Evolutionary conservation across 495 filamentous ascomycete species (phyloP), one percentile per base, ranked within the genome.

Genomic region (Lepraria neglecta): DNA sequence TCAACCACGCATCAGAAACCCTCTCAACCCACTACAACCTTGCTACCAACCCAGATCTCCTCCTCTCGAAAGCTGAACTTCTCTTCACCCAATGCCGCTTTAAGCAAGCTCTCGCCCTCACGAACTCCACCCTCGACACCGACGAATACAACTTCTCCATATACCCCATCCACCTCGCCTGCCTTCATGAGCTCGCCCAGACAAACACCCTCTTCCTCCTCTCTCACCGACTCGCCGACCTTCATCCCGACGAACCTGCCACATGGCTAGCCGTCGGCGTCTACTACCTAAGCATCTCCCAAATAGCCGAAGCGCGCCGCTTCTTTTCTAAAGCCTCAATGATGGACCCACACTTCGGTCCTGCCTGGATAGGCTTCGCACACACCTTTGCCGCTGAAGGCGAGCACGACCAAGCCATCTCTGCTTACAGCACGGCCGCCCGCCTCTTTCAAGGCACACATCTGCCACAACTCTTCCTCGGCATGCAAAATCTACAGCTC

Each of bases 381-480:
- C 94, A 99, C 76, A 99, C 95, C 0, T 99, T 99, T 71, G 95
- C 94, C n/a, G 92, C 92, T n/a, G 94, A 99, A 73, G 94, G 95
- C 58, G 94, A 99, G 74, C 91, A 97, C 73, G 94, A 99, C 70
- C 94, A 99, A 75, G 94, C 94, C 56, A 96, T 99, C 63, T 92
- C 92, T 17, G 94, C 95, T 7, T 99, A 99, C 77, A 94, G 89
- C 43, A 99, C 94, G 15, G 94, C 94, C 1, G 94, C 92, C 14
- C 82, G 95, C 31, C 78, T 99, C 1, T 99, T 99, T 76, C 92
- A 96, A 73, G 94, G 94, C 44, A 97, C 92, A 2, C 94, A 99
- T 69, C 81, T 99, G 0, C 94, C 94, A 3, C 91, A 96, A 68
- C 85, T 99, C 6, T 99, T 97, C 73, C 76, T 99, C 9, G 94